Base-by-base conservation (phyloP, 371 early-diverging fungal genomes). In the Dinochytrium kinnereticum region DNA sequence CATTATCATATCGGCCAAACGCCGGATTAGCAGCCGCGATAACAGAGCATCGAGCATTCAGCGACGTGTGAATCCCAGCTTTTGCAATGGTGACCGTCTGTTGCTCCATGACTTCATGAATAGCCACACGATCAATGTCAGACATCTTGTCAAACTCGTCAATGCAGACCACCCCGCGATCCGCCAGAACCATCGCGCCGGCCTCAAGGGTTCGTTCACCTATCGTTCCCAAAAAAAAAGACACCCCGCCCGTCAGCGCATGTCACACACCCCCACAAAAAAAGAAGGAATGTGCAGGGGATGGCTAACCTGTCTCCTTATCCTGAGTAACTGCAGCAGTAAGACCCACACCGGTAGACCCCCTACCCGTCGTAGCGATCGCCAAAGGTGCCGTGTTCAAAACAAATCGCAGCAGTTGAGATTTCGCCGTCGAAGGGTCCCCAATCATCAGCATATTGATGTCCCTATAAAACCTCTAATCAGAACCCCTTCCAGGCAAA, bases 91-190 rank as follows among this genome's bases (percentile, higher is more conserved):
- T 84, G 34, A 84, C 79, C 10, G 81, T 81, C 64, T 83, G 81
- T 86, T 99, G 99, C 87, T 99, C 99, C 99, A 99, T 99, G 1
- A 99, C 99, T 91, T 99, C 99, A 87, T 99, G 99, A 82, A 99
- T 99, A 1, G 99, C 99, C 0, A 98, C 98, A 75, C 99, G 91
- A 83, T 99, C 99, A 33, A 91, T 88, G 73, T 99, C 99, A 68
- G 91, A 92, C 99, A 99, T 99, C 84, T 99, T 99, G 88, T 99
- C 99, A 87, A 99, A 99, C 86, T 99, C 99, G 88, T 99, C 99
- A 78, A 99, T 99, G 84, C 99, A 99, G 19, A 97, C 98, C 31
- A 99, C 91, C 64, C 99, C 99, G 37, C 97, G 90, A 78, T 99
- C 99, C 19, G 98, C 99, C 68, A 99, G 85, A 34, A 99, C 99